These are phyloP conservation scores for Syzygium grande DNA, from an alignment of 345 rosid genomes.

Conservation along the genomic window DNA sequence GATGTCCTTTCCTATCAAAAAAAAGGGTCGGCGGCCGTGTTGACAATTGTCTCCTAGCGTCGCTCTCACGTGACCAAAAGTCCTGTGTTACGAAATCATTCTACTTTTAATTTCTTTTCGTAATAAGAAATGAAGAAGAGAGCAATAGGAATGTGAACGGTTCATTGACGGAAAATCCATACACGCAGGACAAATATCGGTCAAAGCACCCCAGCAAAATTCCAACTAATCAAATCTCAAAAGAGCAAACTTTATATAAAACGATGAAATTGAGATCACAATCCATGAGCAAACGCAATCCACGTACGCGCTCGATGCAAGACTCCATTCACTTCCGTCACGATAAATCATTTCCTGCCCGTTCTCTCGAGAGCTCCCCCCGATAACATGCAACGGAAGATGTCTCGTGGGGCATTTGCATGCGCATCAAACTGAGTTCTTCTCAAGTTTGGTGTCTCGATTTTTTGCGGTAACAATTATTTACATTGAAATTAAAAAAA, in stretches of 20 bases:
- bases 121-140: not conserved
- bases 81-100: not conserved
- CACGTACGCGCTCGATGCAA: accelerated
- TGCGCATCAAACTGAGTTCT: no score
- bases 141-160: not conserved
- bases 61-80: not conserved
- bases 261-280: no score
- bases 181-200: not conserved
- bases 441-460: no score
- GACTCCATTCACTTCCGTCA: accelerated
- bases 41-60: not conserved
- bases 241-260: not conserved
- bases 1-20: not conserved
- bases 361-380: accelerated
- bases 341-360: not conserved
- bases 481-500: not conserved
- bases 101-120: not conserved
- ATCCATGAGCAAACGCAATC: not conserved
- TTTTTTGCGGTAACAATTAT: not conserved
- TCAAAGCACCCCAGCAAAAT: not conserved
- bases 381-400: no score
- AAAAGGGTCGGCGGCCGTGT: not conserved
- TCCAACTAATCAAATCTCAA: not conserved
- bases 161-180: not conserved
- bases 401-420: no score